Base-by-base conservation (phyloP, 2,329 filamentous ascomycete genomes). In the Acarospora socialis region DNA sequence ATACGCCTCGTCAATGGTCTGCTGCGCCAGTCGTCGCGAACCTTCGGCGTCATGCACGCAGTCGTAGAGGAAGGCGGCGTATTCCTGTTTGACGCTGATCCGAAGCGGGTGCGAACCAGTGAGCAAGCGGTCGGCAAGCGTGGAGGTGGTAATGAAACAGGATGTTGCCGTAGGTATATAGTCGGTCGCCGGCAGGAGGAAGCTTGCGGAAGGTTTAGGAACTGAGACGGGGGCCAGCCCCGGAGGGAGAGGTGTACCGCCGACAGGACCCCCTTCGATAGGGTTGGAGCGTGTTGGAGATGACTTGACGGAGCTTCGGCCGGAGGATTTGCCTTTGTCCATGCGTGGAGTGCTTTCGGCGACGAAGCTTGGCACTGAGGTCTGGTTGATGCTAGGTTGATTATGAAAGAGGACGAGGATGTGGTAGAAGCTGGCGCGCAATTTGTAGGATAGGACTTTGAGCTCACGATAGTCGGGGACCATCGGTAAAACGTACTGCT, bases 371-470 rank as follows among this genome's bases (percentile, higher is more conserved):
- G 63, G 60, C 37, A 69, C 59, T 13, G 66, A 66, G 47, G 72
- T 66, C 21, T 66, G 61, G 26, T 75, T 77, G 35, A 93, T 70
- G 0, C 78, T 68, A 0, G 87, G 87, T 32, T 82, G 74, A 56
- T 94, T 94, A 60, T 94, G 83, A 51, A 94, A 95, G 8, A 95
- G 69, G 33, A 92, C 90, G 53, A 93, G 93, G 43, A 98, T 83
- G 59, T 98, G 87, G 47, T 92, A 90, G 52, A 95, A 92, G 13
- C 83, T 92, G 10, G 90, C 90, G 38, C 83, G 77, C 9, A 98
- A 68, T 56, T 95, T 98, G 52, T 83, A 82, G 13, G 81, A 77
- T 41, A 98, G 68, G 26, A 95, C 86, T 49, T 84, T 86, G 35
- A 93, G 73, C 53, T 92, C 86, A 9, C 29, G 17, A 56, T 75